Conservation (phyloP, 2,329 filamentous ascomycete species). For the Pseudocercospora pini-densiflorae region DNA sequence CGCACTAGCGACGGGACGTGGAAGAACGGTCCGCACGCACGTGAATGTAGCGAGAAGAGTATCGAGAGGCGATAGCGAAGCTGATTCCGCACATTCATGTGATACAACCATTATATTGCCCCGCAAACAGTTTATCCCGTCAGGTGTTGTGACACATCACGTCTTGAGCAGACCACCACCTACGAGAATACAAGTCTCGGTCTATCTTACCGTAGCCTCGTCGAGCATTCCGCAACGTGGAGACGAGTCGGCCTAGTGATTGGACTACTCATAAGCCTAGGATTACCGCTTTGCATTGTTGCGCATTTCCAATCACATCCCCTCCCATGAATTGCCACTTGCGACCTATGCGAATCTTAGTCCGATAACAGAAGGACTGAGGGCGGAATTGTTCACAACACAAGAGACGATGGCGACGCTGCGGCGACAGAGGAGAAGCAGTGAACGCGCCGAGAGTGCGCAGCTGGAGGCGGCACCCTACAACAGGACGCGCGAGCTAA, state of each 20-base stretch:
- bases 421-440: conserved; percentile 5
- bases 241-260: neutral
- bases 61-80: neutral
- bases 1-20: neutral
- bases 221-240: neutral
- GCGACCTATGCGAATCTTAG: neutral
- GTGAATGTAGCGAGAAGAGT: neutral
- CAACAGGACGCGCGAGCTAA: conserved; percentile 31
- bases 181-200: conserved; percentile 7
- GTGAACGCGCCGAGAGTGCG: neutral
- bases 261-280: neutral
- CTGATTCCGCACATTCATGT: neutral
- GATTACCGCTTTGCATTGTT: conserved; percentile 5
- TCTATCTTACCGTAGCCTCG: neutral
- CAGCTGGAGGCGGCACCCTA: neutral
- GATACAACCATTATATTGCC: neutral
- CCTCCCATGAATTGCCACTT: neutral
- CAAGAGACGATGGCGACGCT: neutral
- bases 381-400: neutral
- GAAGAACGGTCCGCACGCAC: neutral
- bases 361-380: neutral
- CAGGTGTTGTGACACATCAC: neutral
- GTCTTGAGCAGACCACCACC: neutral
- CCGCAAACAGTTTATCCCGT: neutral
- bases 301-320: neutral